Base-by-base conservation (phyloP, 139 green algal species). In the Picochlorum sp. region DNA sequence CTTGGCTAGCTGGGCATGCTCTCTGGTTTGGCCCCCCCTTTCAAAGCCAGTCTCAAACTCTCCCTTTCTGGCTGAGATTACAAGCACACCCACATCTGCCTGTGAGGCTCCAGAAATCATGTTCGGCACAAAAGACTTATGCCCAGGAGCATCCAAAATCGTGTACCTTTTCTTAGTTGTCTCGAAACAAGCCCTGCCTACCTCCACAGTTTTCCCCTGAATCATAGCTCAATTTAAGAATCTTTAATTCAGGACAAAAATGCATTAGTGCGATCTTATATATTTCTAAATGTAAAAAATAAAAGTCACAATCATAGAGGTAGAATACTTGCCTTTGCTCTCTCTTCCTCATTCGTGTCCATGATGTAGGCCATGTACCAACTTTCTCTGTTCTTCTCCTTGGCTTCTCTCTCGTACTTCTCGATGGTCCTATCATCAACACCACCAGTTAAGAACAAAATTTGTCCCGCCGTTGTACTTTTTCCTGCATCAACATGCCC, bases 331-430 rank as follows among this genome's bases (percentile, higher is more conserved):
- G 68, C 65, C 85, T 98, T 98, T 3, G 84, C 84, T 7, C 93
- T 77, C 82, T 99, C 93, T 76, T 99, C 93, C 65, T 98, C 91
- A 55, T 98, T 98, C 37, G 91, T 98, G 76, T 99, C 93, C 93
- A 99, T 99, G 81, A 99, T 98, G 75, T 99, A 99, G 0, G 93
- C 93, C 83, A 94, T 94, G 75, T 93, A 93, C 91, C 93, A 99
- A 33, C 71, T 86, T 72, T 99, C 92, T 9, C 91, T 78, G 76
- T 96, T 99, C 81, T 98, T 98, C 57, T 98, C 92, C 75, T 98
- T 97, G n/a, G 92, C 92, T 74, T 98, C 93, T 81, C 76, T 83
- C 69, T 99, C 93, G 43, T 98, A 99, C 74, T 99, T 99, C 73
- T 99, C 78, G 25, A 99, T 98, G 1, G 93, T 98, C 30, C 93